Evolutionary conservation across 75 land plant species (phyloP).

Genomic region (Gnetum montanum): DNA sequence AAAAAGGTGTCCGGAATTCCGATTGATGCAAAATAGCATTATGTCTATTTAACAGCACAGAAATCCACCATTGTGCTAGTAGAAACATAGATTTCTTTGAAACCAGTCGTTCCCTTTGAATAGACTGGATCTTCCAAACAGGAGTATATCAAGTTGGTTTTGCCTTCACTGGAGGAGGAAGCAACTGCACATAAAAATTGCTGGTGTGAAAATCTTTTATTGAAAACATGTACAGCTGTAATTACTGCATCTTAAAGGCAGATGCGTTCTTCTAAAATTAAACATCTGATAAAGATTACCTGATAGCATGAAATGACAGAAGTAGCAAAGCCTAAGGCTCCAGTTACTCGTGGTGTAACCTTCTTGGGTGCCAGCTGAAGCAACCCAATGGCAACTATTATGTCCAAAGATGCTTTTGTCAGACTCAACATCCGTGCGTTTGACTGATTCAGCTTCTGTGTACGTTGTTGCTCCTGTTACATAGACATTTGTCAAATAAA

Average conservation of each 20-base stretch:
- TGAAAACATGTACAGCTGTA: not conserved
- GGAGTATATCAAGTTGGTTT: conserved; percentile 3
- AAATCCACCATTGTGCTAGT: not conserved
- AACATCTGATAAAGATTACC: conserved; percentile 15
- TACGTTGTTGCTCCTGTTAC: conserved; percentile 38
- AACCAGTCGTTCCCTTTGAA: not conserved
- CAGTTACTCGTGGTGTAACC: conserved; percentile 60
- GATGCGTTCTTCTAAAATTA: not conserved
- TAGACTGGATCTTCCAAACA: not conserved
- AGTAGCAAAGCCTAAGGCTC: conserved; percentile 45
- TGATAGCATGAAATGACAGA: conserved; percentile 69
- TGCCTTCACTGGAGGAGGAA: conserved; percentile 18
- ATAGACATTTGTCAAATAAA: not conserved
- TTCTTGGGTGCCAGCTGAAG: conserved; percentile 60
- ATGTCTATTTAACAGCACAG: no score
- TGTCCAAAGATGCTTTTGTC: conserved; percentile 44
- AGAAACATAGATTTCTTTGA: not conserved
- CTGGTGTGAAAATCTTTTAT: not conserved
- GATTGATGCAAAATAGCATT: no score
- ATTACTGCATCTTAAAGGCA: not conserved
- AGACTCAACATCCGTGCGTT: conserved; percentile 26
- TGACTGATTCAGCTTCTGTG: conserved; percentile 22
- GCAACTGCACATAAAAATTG: conserved; percentile 14
- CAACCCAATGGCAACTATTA: conserved; percentile 51
- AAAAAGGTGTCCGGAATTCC: no score